Evolutionary conservation across 2,329 filamentous ascomycete species (phyloP), one percentile per base, ranked within the genome.

Genomic region (Grosmannia penicillata): DNA sequence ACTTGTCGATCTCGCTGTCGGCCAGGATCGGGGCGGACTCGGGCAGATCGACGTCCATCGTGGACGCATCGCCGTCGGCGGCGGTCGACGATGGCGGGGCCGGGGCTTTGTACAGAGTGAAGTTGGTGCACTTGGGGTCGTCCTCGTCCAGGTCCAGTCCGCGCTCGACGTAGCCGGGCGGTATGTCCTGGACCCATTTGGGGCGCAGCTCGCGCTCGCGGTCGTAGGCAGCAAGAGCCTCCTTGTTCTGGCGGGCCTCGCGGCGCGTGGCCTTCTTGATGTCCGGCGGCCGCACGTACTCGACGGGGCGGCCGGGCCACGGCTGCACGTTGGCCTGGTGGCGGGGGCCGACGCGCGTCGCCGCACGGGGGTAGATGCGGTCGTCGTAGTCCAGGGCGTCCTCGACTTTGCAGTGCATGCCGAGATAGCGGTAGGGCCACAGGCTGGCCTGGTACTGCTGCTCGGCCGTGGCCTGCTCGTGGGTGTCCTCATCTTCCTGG

Each of bases 361-460:
- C 93, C 14, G 91, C 89, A 47, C 91, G 80, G 8, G 91, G 91
- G 53, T 96, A 96, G 47, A 98, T 96, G 46, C 91, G 79, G 56
- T 98, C 91, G 52, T 98, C 91, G 54, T 94, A 93, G 56, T 98
- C 91, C 23, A 98, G 66, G 1, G 85, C 91, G 61, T 98, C 91
- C 57, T 96, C 87, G 1, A 91, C 82, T 48, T 86, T 82, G 59
- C 87, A 95, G 59, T 98, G 91, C 48, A 94, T 86, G 27, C 91
- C 91, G 7, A 98, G 64, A 56, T 98, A 98, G 43, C 91, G 76
- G 63, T 91, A 96, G 3, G 86, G 87, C 91, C 91, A 98, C 52
- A 95, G 73, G 51, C 85, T 91, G 24, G 89, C 86, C 49, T 95
- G 82, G 42, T 91, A 84, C 41, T 89, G 81, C 55, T 96, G 89